Conservation (phyloP, 768 basidiomycete species). For the Chalciporus pseudorubinellus region DNA sequence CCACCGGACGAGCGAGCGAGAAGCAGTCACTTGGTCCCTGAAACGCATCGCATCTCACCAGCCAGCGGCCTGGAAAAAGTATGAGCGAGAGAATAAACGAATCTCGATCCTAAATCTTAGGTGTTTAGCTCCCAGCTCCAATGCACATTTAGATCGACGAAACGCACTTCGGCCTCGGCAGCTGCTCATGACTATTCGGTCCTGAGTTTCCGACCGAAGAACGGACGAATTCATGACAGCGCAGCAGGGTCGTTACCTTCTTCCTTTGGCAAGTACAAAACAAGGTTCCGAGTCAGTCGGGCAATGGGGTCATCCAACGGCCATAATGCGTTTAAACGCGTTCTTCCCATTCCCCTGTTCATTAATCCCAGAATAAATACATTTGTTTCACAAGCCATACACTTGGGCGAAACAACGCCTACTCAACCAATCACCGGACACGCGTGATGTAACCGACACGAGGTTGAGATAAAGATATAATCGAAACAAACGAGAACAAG, state of each 20-base stretch:
- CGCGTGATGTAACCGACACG: constrained; percentile 5
- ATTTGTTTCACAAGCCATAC: constrained; percentile 8
- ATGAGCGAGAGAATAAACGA: neutral
- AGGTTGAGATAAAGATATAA: neutral
- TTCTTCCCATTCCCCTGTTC: constrained; percentile 20
- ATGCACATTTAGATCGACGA: constrained; percentile 15
- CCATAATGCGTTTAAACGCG: constrained; percentile 20
- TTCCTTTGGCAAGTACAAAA: constrained; percentile 7
- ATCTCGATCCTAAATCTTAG: constrained; percentile 20
- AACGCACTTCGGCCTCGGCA: neutral
- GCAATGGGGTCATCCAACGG: constrained; percentile 11
- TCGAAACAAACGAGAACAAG: neutral
- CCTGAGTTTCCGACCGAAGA: neutral
- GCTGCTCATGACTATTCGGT: neutral
- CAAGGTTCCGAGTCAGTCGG: constrained; percentile 31
- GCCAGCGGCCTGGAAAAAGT: neutral
- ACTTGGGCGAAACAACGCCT: constrained; percentile 1
- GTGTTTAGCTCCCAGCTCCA: neutral
- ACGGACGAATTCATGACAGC: neutral
- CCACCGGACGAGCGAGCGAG: neutral
- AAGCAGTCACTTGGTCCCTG: too few relatives aligned
- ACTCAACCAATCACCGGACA: constrained; percentile 1
- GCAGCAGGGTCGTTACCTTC: constrained; percentile 1
- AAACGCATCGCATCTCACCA: too few relatives aligned
- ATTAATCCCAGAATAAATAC: constrained; percentile 26